Conservation (phyloP, 1,139 yeast genomes). For the Zygosaccharomyces sapae region DNA sequence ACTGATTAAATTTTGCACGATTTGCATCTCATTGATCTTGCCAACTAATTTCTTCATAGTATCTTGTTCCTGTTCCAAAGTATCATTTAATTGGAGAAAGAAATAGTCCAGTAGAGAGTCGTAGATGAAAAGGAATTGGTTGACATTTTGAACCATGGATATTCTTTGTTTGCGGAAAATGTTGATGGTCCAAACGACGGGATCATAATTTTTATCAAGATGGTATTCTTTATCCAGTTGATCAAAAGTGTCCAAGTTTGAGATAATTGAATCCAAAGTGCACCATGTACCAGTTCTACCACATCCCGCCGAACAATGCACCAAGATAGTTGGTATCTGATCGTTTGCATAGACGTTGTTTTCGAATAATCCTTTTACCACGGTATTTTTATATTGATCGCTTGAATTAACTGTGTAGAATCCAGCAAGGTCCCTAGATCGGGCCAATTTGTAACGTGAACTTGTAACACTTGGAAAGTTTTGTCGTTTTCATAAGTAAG, state of each 20-base stretch:
- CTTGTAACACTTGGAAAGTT: slow-evolving; percentile 47
- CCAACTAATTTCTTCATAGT: slow-evolving; percentile 10
- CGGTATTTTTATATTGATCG: slow-evolving; percentile 35
- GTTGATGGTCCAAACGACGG: slow-evolving; percentile 45
- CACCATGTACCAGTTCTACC: slow-evolving; percentile 88
- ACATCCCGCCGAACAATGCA: slow-evolving; percentile 89
- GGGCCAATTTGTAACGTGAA: slow-evolving; percentile 75
- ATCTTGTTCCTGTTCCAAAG: slow-evolving; percentile 5
- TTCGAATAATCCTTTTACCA: slow-evolving; percentile 24
- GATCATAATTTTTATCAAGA: slow-evolving; percentile 40
- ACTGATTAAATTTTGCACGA: slow-evolving; percentile 8
- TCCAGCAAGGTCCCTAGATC: slow-evolving; percentile 57
- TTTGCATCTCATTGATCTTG: slow-evolving; percentile 8
- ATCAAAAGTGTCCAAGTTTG: slow-evolving; percentile 30
- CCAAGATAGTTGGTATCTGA: slow-evolving; percentile 46
- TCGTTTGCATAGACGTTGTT: slow-evolving; percentile 27
- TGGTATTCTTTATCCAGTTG: slow-evolving; percentile 17
- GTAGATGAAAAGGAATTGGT: slow-evolving; percentile 72
- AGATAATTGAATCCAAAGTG: slow-evolving; percentile 53
- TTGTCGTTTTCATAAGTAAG: slow-evolving; percentile 33
- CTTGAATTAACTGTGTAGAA: slow-evolving; percentile 36
- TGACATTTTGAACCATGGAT: slow-evolving; percentile 79
- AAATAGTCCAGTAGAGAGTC: slow-evolving; percentile 44
- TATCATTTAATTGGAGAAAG: slow-evolving; percentile 21
- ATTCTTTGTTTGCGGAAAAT: slow-evolving; percentile 67